These are phyloP conservation scores for Amphibolis antarctica DNA, from an alignment of 106 monocot species.

Conservation along the genomic window DNA sequence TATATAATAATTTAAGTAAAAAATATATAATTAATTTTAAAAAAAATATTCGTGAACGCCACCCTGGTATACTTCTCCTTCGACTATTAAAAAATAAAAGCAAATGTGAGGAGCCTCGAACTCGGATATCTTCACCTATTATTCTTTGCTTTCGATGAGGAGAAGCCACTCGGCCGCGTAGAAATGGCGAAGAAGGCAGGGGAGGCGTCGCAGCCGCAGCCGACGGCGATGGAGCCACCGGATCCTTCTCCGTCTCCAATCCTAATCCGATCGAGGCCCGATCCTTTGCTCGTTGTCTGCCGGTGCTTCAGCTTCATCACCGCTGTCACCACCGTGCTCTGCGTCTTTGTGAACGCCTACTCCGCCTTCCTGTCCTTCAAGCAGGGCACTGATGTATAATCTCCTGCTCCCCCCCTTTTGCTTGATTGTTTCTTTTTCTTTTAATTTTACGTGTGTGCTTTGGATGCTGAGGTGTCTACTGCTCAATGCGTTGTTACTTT, in stretches of 20 bases:
- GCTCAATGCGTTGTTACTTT: too few species aligned
- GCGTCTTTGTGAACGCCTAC: slow-evolving; percentile 68
- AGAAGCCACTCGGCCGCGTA: too few species aligned
- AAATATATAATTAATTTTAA: too few species aligned
- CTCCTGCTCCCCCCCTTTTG: not conserved
- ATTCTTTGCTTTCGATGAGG: too few species aligned
- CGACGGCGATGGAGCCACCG: not conserved
- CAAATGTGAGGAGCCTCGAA: too few species aligned
- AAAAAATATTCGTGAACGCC: too few species aligned
- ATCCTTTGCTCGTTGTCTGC: slow-evolving; percentile 68
- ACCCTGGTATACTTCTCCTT: too few species aligned
- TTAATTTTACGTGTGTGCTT: not conserved
- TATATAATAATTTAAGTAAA: too few species aligned
- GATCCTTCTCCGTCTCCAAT: not conserved
- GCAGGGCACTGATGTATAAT: slow-evolving; percentile 47
- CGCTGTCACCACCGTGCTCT: slow-evolving; percentile 47
- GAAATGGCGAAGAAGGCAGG: not conserved
- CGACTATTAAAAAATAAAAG: too few species aligned
- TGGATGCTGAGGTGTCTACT: not conserved
- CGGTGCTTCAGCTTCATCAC: slow-evolving; percentile 74
- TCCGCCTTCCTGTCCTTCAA: slow-evolving; percentile 63
- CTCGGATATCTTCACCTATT: too few species aligned
- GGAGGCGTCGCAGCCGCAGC: not conserved
- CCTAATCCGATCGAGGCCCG: slow-evolving; percentile 23
- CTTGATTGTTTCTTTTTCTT: not conserved